phyloP scores from a whole-genome alignment of 805 yeast species.

The Monosporozyma yasuniensis region DNA sequence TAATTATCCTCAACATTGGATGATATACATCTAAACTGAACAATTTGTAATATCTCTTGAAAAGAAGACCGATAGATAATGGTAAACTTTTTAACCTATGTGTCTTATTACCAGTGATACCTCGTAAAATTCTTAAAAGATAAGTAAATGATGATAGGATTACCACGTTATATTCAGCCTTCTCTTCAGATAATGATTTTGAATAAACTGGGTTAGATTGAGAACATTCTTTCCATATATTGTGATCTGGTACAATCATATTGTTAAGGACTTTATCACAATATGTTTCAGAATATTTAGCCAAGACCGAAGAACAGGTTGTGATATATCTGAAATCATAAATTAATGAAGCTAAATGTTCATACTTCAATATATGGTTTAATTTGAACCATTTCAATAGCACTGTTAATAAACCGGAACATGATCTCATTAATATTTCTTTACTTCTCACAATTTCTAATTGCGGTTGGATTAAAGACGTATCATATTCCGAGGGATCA shows the following conservation, averaged over 20 bases:
- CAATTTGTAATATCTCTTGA: slow-evolving; percentile 39
- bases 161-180: slow-evolving; percentile 1
- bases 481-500: slow-evolving; percentile 3
- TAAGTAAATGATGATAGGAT: slow-evolving; percentile 18
- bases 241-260: slow-evolving; percentile 11
- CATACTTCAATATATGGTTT: slow-evolving; percentile 71
- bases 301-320: slow-evolving; percentile 19
- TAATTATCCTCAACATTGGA: slow-evolving; percentile 66
- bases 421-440: slow-evolving; percentile 52
- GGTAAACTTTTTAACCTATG: slow-evolving; percentile 44
- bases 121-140: slow-evolving; percentile 43
- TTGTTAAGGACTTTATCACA: slow-evolving; percentile 27
- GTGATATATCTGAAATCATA: slow-evolving; percentile 59
- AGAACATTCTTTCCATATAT: slow-evolving; percentile 27
- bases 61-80: slow-evolving; percentile 24
- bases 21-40: slow-evolving; percentile 54
- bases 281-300: slow-evolving; percentile 23
- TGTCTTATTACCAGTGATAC: slow-evolving; percentile 55
- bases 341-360: slow-evolving; percentile 59
- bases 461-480: slow-evolving; percentile 16
- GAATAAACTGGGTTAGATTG: slow-evolving; percentile 10
- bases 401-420: slow-evolving; percentile 43
- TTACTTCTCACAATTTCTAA: slow-evolving; percentile 52
- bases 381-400: slow-evolving; percentile 70
- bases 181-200: background rate